Evolutionary conservation across 140 eudicot genomes (phyloP).

Genomic region (Ambrosia hybrid): DNA sequence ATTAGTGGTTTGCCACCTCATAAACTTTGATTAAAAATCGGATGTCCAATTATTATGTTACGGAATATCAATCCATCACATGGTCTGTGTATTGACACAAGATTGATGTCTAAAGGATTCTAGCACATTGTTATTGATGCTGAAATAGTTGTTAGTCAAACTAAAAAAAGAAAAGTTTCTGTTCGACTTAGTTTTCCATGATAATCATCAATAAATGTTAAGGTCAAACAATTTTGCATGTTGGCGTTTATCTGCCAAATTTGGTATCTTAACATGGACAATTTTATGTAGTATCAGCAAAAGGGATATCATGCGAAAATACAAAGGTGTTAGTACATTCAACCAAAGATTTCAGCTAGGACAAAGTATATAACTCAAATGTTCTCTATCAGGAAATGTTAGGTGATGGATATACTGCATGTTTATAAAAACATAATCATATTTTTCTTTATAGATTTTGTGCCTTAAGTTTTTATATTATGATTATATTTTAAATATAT

Average conservation of each 20-base stretch:
- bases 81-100: not conserved
- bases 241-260: not conserved
- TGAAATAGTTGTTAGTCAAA: not conserved
- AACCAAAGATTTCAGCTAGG: not conserved
- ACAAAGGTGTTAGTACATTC: not conserved
- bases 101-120: not conserved
- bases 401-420: not conserved
- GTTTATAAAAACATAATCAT: too few relatives aligned
- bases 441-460: too few relatives aligned
- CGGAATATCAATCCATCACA: not conserved
- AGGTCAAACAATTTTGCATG: not conserved
- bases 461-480: too few relatives aligned
- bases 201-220: not conserved
- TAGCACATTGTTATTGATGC: not conserved
- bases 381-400: not conserved
- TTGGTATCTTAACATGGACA: not conserved
- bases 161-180: not conserved
- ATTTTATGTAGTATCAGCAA: not conserved
- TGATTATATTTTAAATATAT: too few relatives aligned
- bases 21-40: not conserved
- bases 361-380: not conserved
- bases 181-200: not conserved
- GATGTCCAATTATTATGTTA: not conserved
- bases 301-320: not conserved
- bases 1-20: not conserved